Conservation (phyloP, 75 land plant genomes). For the Cryptomeria japonica region DNA sequence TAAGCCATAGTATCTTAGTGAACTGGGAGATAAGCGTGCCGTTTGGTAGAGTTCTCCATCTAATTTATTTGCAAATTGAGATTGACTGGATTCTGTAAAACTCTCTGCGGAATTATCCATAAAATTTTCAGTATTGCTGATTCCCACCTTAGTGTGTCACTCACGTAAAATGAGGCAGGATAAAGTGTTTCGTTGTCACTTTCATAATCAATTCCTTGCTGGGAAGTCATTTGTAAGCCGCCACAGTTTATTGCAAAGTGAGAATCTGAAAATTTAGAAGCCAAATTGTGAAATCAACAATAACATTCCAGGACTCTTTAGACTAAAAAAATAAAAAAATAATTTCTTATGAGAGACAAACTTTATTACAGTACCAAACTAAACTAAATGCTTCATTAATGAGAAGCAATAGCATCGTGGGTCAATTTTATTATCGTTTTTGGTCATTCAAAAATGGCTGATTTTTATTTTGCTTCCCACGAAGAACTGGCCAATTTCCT, state of each 20-base stretch:
- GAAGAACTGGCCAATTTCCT: too few relatives aligned
- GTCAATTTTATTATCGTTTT: not conserved
- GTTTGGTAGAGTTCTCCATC: too few relatives aligned
- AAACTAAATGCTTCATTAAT: not conserved
- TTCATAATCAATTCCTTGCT: slow-evolving; percentile 24
- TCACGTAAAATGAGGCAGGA: slow-evolving; percentile 15
- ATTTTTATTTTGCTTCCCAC: too few relatives aligned
- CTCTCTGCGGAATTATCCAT: not conserved
- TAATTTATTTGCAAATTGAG: slow-evolving; percentile 5
- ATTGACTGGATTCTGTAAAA: not conserved
- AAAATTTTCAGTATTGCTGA: slow-evolving; percentile 10
- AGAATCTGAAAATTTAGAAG: slow-evolving; percentile 32
- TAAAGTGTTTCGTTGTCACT: slow-evolving; percentile 42
- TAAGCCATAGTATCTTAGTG: slow-evolving; percentile 54
- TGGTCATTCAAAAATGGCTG: not conserved
- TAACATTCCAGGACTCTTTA: too few relatives aligned
- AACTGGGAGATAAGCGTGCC: too few relatives aligned
- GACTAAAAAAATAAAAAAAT: too few relatives aligned
- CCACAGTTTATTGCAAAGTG: slow-evolving; percentile 22
- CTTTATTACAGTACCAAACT: not conserved
- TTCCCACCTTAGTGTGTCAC: too few relatives aligned
- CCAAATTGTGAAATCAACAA: not conserved
- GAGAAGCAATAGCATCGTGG: not conserved
- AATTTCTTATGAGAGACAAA: too few relatives aligned
- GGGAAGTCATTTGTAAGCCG: slow-evolving; percentile 20